These are phyloP conservation scores for Escovopsis weberi DNA, from an alignment of 2,329 filamentous ascomycete genomes.

Conservation along the genomic window DNA sequence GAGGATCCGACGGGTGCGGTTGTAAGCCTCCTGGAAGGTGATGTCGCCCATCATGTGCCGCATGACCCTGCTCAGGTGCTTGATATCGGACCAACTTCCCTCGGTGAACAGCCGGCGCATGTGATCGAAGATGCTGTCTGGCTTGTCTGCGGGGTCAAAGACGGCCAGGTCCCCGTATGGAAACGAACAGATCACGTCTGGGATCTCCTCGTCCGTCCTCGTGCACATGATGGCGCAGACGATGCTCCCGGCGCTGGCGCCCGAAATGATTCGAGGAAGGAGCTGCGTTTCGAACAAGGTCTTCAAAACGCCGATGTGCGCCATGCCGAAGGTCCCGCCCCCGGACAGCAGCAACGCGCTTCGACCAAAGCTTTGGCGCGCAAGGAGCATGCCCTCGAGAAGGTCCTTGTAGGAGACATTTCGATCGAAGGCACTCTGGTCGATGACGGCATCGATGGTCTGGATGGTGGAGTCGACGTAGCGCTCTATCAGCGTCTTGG, in stretches of 20 bases:
- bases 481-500: slow-evolving; percentile 71
- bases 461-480: slow-evolving; percentile 70
- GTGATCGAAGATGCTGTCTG: slow-evolving; percentile 53
- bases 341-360: slow-evolving; percentile 73
- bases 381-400: slow-evolving; percentile 54
- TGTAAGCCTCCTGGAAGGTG: slow-evolving; percentile 92
- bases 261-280: slow-evolving; percentile 74
- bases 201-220: slow-evolving; percentile 64
- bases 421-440: slow-evolving; percentile 37
- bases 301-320: slow-evolving; percentile 79
- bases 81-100: slow-evolving; percentile 74
- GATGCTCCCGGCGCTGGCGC: slow-evolving; percentile 77
- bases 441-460: slow-evolving; percentile 59
- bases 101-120: slow-evolving; percentile 62
- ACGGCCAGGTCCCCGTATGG: slow-evolving; percentile 69
- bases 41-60: slow-evolving; percentile 67
- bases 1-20: slow-evolving; percentile 78
- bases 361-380: slow-evolving; percentile 70
- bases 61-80: slow-evolving; percentile 71
- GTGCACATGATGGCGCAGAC: slow-evolving; percentile 70
- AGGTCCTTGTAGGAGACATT: slow-evolving; percentile 43
- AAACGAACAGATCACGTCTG: slow-evolving; percentile 52
- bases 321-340: slow-evolving; percentile 83
- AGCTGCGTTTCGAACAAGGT: slow-evolving; percentile 60
- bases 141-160: slow-evolving; percentile 48